These are phyloP conservation scores for Trypanosoma conorhini DNA, from an alignment of 208 protist species.

Conservation along the genomic window DNA sequence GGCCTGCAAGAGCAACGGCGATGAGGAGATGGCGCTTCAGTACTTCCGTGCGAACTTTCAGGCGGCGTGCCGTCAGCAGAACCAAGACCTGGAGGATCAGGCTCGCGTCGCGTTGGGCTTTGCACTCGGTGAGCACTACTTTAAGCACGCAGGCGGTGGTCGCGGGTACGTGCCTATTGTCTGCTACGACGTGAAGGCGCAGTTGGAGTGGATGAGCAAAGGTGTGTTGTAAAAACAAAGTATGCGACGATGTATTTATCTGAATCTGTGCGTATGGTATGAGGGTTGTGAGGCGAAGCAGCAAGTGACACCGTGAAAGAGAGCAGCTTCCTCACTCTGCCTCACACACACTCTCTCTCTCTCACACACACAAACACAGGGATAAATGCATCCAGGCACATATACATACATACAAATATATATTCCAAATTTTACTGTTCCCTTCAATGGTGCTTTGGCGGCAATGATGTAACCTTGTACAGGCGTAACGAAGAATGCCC, in stretches of 20 bases:
- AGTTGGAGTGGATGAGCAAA: conserved; percentile 88
- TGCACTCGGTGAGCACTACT: conserved; percentile 74
- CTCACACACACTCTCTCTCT: background rate
- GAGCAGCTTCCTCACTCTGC: background rate
- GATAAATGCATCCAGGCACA: background rate
- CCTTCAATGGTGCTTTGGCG: background rate
- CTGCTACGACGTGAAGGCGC: conserved; percentile 73
- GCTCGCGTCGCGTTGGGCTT: conserved; percentile 85
- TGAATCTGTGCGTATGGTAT: conserved; percentile 1
- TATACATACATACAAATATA: background rate
- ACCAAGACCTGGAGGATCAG: conserved; percentile 72
- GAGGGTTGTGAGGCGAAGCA: background rate
- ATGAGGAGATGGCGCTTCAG: conserved; percentile 60
- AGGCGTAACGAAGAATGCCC: background rate
- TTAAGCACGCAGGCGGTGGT: conserved; percentile 62
- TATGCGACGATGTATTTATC: background rate
- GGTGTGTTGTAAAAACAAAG: conserved; percentile 51
- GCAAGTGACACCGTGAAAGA: background rate
- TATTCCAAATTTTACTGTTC: background rate
- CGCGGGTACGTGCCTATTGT: conserved; percentile 81
- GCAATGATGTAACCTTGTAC: background rate
- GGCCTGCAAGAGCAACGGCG: conserved; percentile 50
- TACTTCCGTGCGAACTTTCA: conserved; percentile 80
- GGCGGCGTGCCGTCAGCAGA: conserved; percentile 53
- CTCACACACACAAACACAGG: background rate